Evolutionary conservation across 2,329 filamentous ascomycete genomes (phyloP).

Genomic region (Atkinsonella texensis): DNA sequence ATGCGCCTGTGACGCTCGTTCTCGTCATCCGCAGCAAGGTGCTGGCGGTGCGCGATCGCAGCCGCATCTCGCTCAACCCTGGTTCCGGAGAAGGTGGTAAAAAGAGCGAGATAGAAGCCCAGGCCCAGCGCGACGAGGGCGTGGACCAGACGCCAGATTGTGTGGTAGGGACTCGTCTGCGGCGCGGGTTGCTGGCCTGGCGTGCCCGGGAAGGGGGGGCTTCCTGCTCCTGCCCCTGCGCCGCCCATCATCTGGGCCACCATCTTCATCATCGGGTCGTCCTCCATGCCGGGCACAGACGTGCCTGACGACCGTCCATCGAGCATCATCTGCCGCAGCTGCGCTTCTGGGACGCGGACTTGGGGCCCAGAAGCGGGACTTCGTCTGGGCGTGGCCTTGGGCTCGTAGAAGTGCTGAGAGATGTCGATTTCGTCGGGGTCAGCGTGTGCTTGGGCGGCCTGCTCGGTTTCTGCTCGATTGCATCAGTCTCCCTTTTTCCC

Average conservation of each 20-base stretch:
- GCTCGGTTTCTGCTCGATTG: not conserved
- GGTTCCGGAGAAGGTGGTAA: conserved; percentile 57
- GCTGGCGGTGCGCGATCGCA: conserved; percentile 15
- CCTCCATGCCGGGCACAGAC: conserved; percentile 12
- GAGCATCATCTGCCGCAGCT: conserved; percentile 53
- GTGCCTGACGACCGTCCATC: conserved; percentile 21
- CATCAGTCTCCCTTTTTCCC: too few species aligned
- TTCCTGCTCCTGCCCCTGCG: conserved; percentile 19
- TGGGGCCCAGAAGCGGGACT: conserved; percentile 18
- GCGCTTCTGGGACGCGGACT: conserved; percentile 39
- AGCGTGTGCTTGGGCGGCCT: conserved; percentile 21
- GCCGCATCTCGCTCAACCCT: conserved; percentile 44
- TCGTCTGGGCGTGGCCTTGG: conserved; percentile 22
- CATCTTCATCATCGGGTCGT: conserved; percentile 46
- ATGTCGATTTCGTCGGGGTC: conserved; percentile 72
- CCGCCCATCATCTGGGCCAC: conserved; percentile 58
- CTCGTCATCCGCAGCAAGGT: conserved; percentile 15
- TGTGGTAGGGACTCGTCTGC: conserved; percentile 24
- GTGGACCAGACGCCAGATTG: conserved; percentile 63
- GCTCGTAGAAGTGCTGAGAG: conserved; percentile 58
- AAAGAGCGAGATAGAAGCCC: conserved; percentile 57
- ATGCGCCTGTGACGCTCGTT: conserved; percentile 21
- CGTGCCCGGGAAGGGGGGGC: conserved; percentile 25
- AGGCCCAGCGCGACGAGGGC: conserved; percentile 58
- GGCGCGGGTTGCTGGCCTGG: conserved; percentile 22